Evolutionary conservation across 257 asterid species (phyloP).

Genomic region (Lycium ferocissimum): DNA sequence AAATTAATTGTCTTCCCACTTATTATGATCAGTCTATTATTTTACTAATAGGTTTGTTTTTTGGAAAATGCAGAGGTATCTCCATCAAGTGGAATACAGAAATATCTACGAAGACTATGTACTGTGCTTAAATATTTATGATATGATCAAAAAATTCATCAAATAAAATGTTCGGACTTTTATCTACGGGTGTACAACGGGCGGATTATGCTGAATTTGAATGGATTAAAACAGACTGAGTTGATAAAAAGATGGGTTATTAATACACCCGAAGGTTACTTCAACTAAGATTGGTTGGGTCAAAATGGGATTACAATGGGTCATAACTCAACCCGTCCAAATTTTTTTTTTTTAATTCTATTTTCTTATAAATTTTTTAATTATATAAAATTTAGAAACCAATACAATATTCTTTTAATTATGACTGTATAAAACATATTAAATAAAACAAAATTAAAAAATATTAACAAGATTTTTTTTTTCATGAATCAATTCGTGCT

Average conservation of each 20-base stretch:
- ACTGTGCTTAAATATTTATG: neutral
- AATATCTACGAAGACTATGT: neutral
- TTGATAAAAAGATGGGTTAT: neutral
- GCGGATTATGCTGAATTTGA: neutral
- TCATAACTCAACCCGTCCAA: too few species aligned
- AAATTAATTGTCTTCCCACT: neutral
- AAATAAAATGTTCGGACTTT: neutral
- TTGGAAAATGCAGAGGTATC: conserved; percentile 12
- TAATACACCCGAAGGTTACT: too few species aligned
- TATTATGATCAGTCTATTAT: neutral
- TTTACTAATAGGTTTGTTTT: neutral
- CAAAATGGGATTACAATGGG: too few species aligned
- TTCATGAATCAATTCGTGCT: too few species aligned
- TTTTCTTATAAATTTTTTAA: too few species aligned
- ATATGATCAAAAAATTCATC: neutral
- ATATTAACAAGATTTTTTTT: too few species aligned
- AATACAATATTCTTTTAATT: too few species aligned
- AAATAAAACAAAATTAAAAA: too few species aligned
- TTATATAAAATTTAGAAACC: too few species aligned
- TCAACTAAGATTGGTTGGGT: too few species aligned
- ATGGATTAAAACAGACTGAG: neutral
- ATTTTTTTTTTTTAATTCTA: too few species aligned
- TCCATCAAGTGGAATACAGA: neutral
- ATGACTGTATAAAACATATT: too few species aligned
- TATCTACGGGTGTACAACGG: neutral